Percentiles rank a stretch among this genome's conserved stretches.
Evolutionary conservation across 495 filamentous ascomycete genomes (phyloP).

Genomic region (Penicillium antarcticum): DNA sequence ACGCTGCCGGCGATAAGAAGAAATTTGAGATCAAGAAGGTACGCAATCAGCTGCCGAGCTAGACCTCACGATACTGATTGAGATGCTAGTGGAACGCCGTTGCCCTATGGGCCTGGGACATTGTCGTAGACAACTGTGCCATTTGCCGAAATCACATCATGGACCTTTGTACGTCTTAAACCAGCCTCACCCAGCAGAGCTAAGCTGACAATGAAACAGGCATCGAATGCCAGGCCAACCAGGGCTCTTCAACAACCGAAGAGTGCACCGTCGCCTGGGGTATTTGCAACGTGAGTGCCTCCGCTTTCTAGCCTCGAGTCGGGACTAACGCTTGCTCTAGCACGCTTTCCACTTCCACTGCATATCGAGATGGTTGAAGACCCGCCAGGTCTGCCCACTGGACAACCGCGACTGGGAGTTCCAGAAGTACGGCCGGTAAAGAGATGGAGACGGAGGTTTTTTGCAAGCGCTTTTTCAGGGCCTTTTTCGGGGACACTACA

Average conservation of each 20-base stretch:
- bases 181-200: neutral
- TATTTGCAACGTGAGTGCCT: conserved; percentile 85
- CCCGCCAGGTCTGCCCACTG: conserved; percentile 95
- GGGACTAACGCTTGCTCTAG: conserved; percentile 42
- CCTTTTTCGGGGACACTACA: conserved; percentile 1
- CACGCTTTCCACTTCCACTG: conserved; percentile 99
- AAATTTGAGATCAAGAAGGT: conserved; percentile 99
- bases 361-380: conserved; percentile 99
- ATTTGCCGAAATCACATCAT: conserved; percentile 99
- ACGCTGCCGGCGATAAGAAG: conserved; percentile 71
- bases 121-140: conserved; percentile 98
- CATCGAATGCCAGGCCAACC: conserved; percentile 99
- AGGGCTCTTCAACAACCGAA: conserved; percentile 93
- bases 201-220: conserved; percentile 44
- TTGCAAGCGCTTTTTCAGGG: neutral
- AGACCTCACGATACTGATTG: conserved; percentile 1
- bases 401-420: conserved; percentile 99
- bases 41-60: conserved; percentile 1
- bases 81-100: conserved; percentile 88
- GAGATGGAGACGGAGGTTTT: neutral
- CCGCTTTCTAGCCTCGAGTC: conserved; percentile 1
- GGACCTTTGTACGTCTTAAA: conserved; percentile 75
- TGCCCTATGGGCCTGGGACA: conserved; percentile 99
- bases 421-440: conserved; percentile 91
- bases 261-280: conserved; percentile 99